Conservation (phyloP, 1,284 basidiomycete genomes). For the Cerioporus squamosus region DNA sequence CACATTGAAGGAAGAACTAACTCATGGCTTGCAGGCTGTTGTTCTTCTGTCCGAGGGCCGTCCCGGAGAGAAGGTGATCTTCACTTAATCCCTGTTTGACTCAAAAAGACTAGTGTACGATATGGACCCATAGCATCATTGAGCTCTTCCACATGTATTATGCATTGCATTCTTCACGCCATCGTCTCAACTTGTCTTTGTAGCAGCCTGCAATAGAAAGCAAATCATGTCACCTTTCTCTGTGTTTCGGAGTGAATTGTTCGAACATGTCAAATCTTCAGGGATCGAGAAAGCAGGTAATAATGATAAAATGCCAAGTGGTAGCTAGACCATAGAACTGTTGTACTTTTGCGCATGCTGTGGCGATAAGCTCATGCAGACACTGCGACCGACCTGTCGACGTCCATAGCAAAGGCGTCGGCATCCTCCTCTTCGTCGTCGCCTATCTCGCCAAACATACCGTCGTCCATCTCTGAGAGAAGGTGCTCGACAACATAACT, state of each 20-base stretch:
- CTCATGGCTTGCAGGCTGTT: conserved; percentile 61
- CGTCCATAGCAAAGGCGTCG: conserved; percentile 29
- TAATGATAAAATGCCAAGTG: too few relatives aligned
- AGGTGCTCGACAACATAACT: conserved; percentile 94
- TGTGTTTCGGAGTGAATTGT: too few relatives aligned
- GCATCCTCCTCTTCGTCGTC: conserved; percentile 53
- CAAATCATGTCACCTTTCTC: too few relatives aligned
- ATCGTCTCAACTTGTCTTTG: neutral
- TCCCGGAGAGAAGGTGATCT: conserved; percentile 80
- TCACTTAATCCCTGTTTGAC: conserved; percentile 50
- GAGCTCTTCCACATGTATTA: neutral
- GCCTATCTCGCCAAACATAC: conserved; percentile 59
- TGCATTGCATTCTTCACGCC: neutral
- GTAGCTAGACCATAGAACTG: too few relatives aligned
- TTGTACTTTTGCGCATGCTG: conserved; percentile 16
- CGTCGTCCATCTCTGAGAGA: conserved; percentile 90
- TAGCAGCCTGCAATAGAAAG: neutral
- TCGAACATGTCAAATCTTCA: too few relatives aligned
- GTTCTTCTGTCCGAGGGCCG: conserved; percentile 86
- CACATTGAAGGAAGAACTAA: neutral
- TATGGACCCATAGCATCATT: neutral
- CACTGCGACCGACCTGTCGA: conserved; percentile 27
- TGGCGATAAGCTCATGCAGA: conserved; percentile 16
- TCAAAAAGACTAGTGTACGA: neutral
- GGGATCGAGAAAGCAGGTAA: too few relatives aligned